phyloP scores from a whole-genome alignment of 2,329 filamentous ascomycete genomes.

The Nannizzia gypsea region DNA sequence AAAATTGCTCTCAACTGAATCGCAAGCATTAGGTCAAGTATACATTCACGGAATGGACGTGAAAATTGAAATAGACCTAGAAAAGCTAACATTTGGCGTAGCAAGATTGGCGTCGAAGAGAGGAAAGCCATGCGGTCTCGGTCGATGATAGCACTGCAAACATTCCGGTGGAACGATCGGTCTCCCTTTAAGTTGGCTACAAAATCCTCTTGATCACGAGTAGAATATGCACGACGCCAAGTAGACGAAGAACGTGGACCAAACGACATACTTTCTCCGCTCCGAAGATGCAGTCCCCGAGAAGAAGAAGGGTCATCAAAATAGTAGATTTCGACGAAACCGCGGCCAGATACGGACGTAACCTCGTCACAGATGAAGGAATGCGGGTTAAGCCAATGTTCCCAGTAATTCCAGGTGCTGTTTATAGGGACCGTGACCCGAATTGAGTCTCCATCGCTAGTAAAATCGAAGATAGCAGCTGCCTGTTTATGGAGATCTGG shows the following conservation, averaged over 20 bases:
- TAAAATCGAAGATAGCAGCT: conserved; percentile 3
- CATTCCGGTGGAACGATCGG: not conserved
- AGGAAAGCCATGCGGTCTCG: conserved; percentile 1
- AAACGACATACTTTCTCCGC: not conserved
- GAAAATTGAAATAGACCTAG: not conserved
- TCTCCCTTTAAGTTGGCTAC: not conserved
- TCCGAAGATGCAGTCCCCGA: not conserved
- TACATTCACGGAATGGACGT: not conserved
- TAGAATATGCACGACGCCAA: not conserved
- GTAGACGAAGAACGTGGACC: not conserved
- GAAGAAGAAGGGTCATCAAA: not conserved
- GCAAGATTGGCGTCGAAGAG: not conserved
- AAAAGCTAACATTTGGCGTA: not conserved
- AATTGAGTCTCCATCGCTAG: not conserved
- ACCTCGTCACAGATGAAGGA: conserved; percentile 1
- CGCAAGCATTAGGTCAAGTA: conserved; percentile 4
- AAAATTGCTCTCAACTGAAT: conserved; percentile 5
- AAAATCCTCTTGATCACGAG: not conserved
- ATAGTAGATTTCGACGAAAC: not conserved
- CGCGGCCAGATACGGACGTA: not conserved
- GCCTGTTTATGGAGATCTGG: not conserved
- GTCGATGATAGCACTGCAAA: conserved; percentile 6
- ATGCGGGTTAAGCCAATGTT: not conserved
- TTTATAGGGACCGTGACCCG: not conserved
- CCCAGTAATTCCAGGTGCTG: conserved; percentile 3